Evolutionary conservation across 2,329 filamentous ascomycete genomes (phyloP).

Genomic region (Biscogniauxia mediterranea): DNA sequence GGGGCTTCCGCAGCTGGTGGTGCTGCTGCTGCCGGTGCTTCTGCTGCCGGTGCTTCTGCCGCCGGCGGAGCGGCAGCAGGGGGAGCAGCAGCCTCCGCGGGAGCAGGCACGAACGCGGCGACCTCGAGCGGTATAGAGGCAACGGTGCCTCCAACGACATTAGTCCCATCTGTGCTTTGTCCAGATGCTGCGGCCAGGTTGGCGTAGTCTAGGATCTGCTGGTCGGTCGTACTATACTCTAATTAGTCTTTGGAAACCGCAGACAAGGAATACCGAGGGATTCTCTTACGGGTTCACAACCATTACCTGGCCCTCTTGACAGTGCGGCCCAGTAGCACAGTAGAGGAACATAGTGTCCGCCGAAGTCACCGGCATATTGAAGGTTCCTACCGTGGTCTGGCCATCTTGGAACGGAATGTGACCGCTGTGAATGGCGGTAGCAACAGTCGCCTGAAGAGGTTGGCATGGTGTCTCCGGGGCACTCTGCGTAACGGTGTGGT

Average conservation of each 20-base stretch:
- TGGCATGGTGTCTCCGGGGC: slow-evolving; percentile 35
- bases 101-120: slow-evolving; percentile 29
- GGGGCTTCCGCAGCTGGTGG: neutral
- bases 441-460: slow-evolving; percentile 35
- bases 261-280: neutral
- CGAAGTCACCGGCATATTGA: slow-evolving; percentile 45
- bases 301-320: slow-evolving; percentile 49
- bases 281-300: slow-evolving; percentile 46
- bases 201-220: slow-evolving; percentile 32
- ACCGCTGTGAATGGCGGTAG: slow-evolving; percentile 38
- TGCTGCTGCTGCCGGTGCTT: neutral
- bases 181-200: slow-evolving; percentile 22
- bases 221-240: slow-evolving; percentile 18
- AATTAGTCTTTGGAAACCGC: slow-evolving; percentile 7
- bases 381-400: slow-evolving; percentile 41
- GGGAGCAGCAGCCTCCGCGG: slow-evolving; percentile 9
- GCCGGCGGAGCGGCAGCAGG: slow-evolving; percentile 8
- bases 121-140: slow-evolving; percentile 29
- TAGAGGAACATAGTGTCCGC: slow-evolving; percentile 49
- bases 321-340: slow-evolving; percentile 48
- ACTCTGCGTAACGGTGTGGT: slow-evolving; percentile 44
- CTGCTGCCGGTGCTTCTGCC: neutral
- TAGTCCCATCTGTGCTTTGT: slow-evolving; percentile 28
- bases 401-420: slow-evolving; percentile 39
- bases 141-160: slow-evolving; percentile 29